Percentiles rank a stretch among this genome's conserved stretches.
Evolutionary conservation across 352 stramenopile species (phyloP).

Genomic region (Discostella stelligera): DNA sequence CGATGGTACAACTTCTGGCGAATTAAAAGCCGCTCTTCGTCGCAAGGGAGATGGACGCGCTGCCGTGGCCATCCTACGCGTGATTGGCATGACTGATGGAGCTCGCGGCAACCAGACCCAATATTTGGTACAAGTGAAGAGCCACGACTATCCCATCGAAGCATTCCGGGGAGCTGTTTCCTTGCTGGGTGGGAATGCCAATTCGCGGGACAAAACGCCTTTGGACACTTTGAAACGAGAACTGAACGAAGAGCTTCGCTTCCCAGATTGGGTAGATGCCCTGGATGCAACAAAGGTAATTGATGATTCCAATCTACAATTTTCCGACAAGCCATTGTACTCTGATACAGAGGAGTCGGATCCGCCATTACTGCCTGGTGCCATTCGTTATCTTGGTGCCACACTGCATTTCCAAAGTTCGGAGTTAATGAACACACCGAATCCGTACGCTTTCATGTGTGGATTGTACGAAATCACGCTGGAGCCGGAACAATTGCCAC

Average conservation of each 20-base stretch:
- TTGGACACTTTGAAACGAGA: constrained; percentile 43
- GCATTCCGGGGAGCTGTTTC: constrained; percentile 30
- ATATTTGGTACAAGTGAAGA: constrained; percentile 48
- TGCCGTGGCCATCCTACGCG: constrained; percentile 42
- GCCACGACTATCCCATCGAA: constrained; percentile 47
- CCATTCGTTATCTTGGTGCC: constrained; percentile 32
- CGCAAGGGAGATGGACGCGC: constrained; percentile 28
- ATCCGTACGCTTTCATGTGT: constrained; percentile 39
- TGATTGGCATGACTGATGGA: constrained; percentile 1
- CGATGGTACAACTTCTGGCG: constrained; percentile 1
- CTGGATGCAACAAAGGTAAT: constrained; percentile 12
- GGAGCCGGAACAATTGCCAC: constrained; percentile 16
- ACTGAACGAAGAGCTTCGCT: constrained; percentile 39
- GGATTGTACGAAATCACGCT: constrained; percentile 45
- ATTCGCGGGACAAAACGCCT: constrained; percentile 13
- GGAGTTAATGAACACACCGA: constrained; percentile 11
- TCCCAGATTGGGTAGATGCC: constrained; percentile 23
- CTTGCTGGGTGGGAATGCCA: constrained; percentile 34
- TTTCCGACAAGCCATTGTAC: not conserved
- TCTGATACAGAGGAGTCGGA: not conserved
- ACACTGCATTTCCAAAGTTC: constrained; percentile 31
- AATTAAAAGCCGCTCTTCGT: constrained; percentile 25
- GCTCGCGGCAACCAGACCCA: constrained; percentile 4
- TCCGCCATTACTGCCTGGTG: constrained; percentile 2
- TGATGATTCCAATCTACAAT: constrained; percentile 15